Conservation (phyloP, 139 green algal species). For the Desmodesmus armatus region DNA sequence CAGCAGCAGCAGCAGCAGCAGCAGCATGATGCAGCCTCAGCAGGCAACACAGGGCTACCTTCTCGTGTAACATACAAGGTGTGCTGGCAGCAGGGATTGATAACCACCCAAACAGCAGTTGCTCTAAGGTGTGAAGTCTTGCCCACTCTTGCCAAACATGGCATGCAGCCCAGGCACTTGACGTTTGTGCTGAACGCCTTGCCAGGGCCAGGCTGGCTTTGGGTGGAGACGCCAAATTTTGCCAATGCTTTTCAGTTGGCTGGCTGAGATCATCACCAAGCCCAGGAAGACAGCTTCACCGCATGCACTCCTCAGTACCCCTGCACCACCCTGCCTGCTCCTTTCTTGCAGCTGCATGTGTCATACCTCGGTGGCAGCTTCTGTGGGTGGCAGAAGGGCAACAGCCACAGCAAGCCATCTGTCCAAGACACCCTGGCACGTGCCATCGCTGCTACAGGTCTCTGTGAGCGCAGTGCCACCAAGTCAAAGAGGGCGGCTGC, state of each 20-base stretch:
- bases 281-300: neutral
- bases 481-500: neutral
- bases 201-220: too few relatives aligned
- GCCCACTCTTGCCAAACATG: too few relatives aligned
- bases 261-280: too few relatives aligned
- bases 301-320: neutral
- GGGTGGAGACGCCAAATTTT: too few relatives aligned
- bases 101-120: too few relatives aligned
- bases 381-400: slow-evolving; percentile 35
- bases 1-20: neutral
- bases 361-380: slow-evolving; percentile 44
- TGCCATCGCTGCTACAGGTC: slow-evolving; percentile 13
- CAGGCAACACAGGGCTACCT: too few relatives aligned
- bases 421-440: slow-evolving; percentile 35
- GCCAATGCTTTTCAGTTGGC: too few relatives aligned
- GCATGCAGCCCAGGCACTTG: too few relatives aligned
- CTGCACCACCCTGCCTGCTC: neutral
- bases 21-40: neutral
- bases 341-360: slow-evolving; percentile 22
- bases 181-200: too few relatives aligned
- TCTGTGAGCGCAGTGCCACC: neutral
- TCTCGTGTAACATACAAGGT: slow-evolving; percentile 15
- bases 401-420: slow-evolving; percentile 20
- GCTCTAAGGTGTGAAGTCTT: too few relatives aligned
- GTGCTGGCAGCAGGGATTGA: too few relatives aligned